Evolutionary conservation across 306 rosid genomes (phyloP).

Genomic region (Adenanthera pavonina): DNA sequence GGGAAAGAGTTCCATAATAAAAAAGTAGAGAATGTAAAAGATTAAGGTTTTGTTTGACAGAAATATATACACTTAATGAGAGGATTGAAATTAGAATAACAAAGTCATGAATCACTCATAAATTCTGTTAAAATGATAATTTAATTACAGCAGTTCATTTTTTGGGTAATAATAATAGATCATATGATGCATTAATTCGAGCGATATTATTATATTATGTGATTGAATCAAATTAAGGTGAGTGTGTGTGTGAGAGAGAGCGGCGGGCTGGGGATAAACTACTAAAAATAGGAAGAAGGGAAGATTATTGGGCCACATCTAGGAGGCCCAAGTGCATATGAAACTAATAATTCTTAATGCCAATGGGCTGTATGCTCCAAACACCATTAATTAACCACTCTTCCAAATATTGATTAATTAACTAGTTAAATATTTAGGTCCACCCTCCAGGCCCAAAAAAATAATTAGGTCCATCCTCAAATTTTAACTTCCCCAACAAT

Average conservation of each 20-base stretch:
- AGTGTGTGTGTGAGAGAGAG: too few species aligned
- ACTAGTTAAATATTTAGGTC: background rate
- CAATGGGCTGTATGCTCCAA: background rate
- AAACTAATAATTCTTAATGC: background rate
- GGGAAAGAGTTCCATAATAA: background rate
- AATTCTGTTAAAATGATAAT: too few species aligned
- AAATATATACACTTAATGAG: background rate
- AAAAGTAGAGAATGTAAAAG: too few species aligned
- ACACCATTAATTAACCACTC: background rate
- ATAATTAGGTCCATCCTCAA: background rate
- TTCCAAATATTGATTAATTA: background rate
- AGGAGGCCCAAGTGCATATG: background rate
- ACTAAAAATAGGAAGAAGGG: background rate
- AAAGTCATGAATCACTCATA: background rate
- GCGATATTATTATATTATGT: background rate
- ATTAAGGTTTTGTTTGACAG: too few species aligned
- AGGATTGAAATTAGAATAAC: background rate
- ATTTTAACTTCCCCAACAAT: background rate
- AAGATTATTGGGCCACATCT: background rate
- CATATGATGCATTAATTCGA: background rate
- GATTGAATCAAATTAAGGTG: background rate
- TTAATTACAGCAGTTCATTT: background rate
- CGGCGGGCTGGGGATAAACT: too few species aligned
- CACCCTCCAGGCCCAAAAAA: too few species aligned
- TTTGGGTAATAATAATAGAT: background rate